Conservation (phyloP, 1,284 basidiomycete species). For the Entoloma clypeatum region DNA sequence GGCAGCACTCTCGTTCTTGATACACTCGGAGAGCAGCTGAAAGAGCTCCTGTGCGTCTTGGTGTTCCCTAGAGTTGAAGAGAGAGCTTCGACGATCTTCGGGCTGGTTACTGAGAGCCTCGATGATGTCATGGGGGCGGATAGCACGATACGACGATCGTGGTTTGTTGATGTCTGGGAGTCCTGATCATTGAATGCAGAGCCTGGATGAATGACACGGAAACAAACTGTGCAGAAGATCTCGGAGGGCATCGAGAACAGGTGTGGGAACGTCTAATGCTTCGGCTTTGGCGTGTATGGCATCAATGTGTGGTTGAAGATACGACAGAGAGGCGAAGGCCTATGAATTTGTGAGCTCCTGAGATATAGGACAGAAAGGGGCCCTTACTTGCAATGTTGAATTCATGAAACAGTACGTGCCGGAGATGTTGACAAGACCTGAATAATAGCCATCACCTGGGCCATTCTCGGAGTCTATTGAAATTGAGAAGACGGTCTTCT, state of each 20-base stretch:
- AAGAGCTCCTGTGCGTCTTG: constrained; percentile 97
- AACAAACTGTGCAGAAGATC: constrained; percentile 61
- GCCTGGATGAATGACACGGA: constrained; percentile 11
- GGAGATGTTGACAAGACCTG: constrained; percentile 89
- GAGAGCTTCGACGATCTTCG: constrained; percentile 51
- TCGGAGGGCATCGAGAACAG: constrained; percentile 76
- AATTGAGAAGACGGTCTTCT: constrained; percentile 7
- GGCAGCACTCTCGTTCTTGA: constrained; percentile 73
- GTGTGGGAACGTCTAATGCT: constrained; percentile 72
- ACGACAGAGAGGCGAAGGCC: constrained; percentile 81
- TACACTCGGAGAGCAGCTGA: constrained; percentile 81
- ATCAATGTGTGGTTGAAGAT: constrained; percentile 73
- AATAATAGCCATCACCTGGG: constrained; percentile 55
- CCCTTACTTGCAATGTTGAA: constrained; percentile 79
- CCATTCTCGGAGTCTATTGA: constrained; percentile 18
- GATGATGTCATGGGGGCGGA: constrained; percentile 72
- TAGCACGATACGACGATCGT: constrained; percentile 49
- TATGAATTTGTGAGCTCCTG: constrained; percentile 27
- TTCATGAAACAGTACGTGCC: constrained; percentile 96
- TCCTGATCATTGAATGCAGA: constrained; percentile 17
- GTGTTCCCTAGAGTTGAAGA: constrained; percentile 84
- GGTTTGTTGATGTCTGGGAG: constrained; percentile 72
- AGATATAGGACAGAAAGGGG: constrained; percentile 9
- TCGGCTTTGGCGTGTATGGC: constrained; percentile 71
- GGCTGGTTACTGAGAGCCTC: constrained; percentile 59